Conservation (phyloP, 768 basidiomycete species). For the Heimioporus sp. region DNA sequence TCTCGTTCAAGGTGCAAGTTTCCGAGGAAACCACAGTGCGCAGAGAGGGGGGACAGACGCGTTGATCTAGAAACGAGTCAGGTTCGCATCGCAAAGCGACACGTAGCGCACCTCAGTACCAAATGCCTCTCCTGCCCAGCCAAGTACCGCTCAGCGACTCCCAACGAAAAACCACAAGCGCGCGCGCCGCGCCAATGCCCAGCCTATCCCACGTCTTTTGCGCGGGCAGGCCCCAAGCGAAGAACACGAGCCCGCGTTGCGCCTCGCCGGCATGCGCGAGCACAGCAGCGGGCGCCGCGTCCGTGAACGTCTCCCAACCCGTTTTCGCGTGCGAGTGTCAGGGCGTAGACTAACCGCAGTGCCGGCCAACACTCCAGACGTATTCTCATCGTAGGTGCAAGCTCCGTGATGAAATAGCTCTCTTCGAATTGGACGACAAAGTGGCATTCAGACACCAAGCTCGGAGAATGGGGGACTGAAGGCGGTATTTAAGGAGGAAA, state of each 20-base stretch:
- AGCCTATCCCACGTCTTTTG: conserved; percentile 59
- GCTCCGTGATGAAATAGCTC: no score
- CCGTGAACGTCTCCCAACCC: conserved; percentile 82
- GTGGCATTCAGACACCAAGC: no score
- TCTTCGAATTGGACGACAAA: no score
- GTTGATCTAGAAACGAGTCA: conserved; percentile 38
- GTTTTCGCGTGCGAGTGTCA: conserved; percentile 60
- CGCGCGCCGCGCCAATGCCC: conserved; percentile 57
- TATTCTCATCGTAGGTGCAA: no score
- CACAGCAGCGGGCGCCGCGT: conserved; percentile 60
- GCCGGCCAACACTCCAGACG: no score
- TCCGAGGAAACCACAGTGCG: conserved; percentile 72
- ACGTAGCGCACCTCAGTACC: conserved; percentile 41
- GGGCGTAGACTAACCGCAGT: no score
- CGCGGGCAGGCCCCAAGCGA: conserved; percentile 81
- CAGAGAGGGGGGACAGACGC: conserved; percentile 79
- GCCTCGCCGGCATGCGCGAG: conserved; percentile 24
- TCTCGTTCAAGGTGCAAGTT: conserved; percentile 73
- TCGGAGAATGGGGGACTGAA: no score
- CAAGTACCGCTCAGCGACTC: neutral
- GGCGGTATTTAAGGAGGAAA: no score
- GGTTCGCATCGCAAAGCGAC: neutral
- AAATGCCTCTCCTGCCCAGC: conserved; percentile 53
- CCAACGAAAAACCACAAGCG: neutral
- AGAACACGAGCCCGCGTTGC: conserved; percentile 62